A percentile compares a stretch with the other conserved stretches of the same genome.
phyloP scores from a whole-genome alignment of 1,284 basidiomycete genomes.

The Cryptococcus jaspeensis region DNA sequence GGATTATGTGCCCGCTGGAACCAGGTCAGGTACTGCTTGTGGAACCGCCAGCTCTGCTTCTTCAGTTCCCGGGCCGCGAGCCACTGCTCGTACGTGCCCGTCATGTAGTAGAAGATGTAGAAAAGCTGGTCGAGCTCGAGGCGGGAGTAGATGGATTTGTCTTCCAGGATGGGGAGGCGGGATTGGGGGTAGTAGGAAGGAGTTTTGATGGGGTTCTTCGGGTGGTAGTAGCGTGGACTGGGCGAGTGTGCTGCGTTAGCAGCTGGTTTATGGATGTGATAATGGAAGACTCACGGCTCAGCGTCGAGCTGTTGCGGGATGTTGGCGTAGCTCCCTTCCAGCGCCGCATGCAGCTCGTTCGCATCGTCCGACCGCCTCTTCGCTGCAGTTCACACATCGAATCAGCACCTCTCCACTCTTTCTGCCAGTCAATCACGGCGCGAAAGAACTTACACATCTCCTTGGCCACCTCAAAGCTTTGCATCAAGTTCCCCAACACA shows the following conservation, averaged over 20 bases:
- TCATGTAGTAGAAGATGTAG: constrained; percentile 98
- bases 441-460: constrained; percentile 70
- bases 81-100: constrained; percentile 95
- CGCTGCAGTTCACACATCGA: constrained; percentile 55
- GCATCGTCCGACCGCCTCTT: constrained; percentile 78
- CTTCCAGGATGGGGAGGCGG: constrained; percentile 76
- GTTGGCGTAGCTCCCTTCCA: constrained; percentile 84
- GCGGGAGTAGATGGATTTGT: constrained; percentile 83
- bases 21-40: constrained; percentile 99
- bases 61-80: constrained; percentile 97
- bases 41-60: constrained; percentile 98
- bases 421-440: not conserved
- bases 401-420: constrained; percentile 3
- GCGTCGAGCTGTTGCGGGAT: constrained; percentile 92
- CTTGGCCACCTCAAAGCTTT: constrained; percentile 92
- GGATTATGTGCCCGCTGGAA: constrained; percentile 99
- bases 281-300: constrained; percentile 68
- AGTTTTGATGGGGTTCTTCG: constrained; percentile 86
- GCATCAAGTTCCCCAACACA: constrained; percentile 87
- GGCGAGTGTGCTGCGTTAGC: constrained; percentile 5
- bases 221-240: constrained; percentile 95
- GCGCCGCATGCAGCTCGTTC: constrained; percentile 84
- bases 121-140: constrained; percentile 97
- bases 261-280: too few species aligned
- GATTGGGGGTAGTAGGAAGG: constrained; percentile 94